These are phyloP conservation scores for Allium sativum DNA, from an alignment of 106 monocot genomes.

Conservation along the genomic window DNA sequence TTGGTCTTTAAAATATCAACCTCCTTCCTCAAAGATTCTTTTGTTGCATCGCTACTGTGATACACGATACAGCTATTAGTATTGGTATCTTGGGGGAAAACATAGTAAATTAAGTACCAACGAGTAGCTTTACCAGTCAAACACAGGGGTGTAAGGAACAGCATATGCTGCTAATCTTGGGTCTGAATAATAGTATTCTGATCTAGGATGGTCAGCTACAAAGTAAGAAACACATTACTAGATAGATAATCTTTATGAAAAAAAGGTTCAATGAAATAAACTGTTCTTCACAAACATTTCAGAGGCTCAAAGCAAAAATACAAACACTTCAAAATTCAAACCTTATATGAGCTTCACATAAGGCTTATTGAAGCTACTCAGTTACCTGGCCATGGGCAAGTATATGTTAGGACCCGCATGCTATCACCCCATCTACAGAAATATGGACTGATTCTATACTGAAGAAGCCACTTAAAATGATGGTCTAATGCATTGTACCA, in stretches of 20 bases:
- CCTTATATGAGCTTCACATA: neutral
- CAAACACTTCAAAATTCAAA: neutral
- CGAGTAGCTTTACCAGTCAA: conserved; percentile 41
- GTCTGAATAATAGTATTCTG: conserved; percentile 86
- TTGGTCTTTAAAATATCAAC: conserved; percentile 79
- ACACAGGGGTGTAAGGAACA: conserved; percentile 80
- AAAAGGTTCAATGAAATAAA: neutral
- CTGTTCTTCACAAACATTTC: too few species aligned
- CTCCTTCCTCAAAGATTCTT: conserved; percentile 68
- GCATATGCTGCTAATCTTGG: conserved; percentile 98
- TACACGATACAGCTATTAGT: conserved; percentile 14
- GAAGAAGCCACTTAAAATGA: conserved; percentile 93
- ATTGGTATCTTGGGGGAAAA: neutral
- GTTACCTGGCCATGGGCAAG: conserved; percentile 97
- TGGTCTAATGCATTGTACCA: conserved; percentile 80
- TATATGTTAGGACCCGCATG: conserved; percentile 92
- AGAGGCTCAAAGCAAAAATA: neutral
- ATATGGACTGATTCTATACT: conserved; percentile 89
- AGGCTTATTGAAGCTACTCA: neutral
- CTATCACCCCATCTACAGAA: conserved; percentile 98
- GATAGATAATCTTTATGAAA: conserved; percentile 1
- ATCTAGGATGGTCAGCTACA: conserved; percentile 83
- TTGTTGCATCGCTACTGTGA: conserved; percentile 62
- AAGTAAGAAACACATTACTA: conserved; percentile 4
- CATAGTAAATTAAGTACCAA: neutral